Conservation (phyloP, 2,329 filamentous ascomycete species). For the Sclerotinia subarctica region DNA sequence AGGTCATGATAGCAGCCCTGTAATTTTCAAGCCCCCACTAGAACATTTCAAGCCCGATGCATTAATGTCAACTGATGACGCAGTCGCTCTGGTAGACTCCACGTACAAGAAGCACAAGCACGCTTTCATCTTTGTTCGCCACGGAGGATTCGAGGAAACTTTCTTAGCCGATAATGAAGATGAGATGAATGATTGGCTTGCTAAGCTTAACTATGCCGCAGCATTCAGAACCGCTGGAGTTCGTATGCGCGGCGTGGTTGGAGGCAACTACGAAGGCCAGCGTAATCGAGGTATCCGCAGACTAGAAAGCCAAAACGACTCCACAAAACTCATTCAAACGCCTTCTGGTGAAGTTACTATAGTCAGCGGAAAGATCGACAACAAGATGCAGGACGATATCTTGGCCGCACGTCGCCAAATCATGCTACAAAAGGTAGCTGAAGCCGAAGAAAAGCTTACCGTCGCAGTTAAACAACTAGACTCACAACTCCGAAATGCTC, state of each 20-base stretch:
- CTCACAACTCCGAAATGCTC: constrained; percentile 78
- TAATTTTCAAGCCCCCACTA: constrained; percentile 87
- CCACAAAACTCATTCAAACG: constrained; percentile 61
- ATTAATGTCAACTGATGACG: constrained; percentile 88
- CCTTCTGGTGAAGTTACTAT: constrained; percentile 71
- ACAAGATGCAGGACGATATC: constrained; percentile 82
- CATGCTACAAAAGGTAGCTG: constrained; percentile 78
- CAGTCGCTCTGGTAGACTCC: constrained; percentile 80
- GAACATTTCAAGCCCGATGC: constrained; percentile 92
- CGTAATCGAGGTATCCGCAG: constrained; percentile 68
- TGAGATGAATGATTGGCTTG: constrained; percentile 95
- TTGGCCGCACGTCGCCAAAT: constrained; percentile 76
- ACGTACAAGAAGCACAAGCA: constrained; percentile 95
- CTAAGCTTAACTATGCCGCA: constrained; percentile 92
- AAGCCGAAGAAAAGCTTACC: constrained; percentile 76
- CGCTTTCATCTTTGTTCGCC: constrained; percentile 85
- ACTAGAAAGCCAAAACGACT: constrained; percentile 52
- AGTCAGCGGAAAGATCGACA: constrained; percentile 69
- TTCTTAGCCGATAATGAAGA: constrained; percentile 85
- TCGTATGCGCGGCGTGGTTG: constrained; percentile 81
- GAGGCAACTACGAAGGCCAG: constrained; percentile 81
- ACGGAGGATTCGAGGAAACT: constrained; percentile 83
- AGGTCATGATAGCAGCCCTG: constrained; percentile 69
- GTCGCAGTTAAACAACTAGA: constrained; percentile 75
- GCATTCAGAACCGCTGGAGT: constrained; percentile 91